Evolutionary conservation across 768 basidiomycete species (phyloP), one percentile per base, ranked within the genome.

Genomic region (Multifurca ochricompacta): DNA sequence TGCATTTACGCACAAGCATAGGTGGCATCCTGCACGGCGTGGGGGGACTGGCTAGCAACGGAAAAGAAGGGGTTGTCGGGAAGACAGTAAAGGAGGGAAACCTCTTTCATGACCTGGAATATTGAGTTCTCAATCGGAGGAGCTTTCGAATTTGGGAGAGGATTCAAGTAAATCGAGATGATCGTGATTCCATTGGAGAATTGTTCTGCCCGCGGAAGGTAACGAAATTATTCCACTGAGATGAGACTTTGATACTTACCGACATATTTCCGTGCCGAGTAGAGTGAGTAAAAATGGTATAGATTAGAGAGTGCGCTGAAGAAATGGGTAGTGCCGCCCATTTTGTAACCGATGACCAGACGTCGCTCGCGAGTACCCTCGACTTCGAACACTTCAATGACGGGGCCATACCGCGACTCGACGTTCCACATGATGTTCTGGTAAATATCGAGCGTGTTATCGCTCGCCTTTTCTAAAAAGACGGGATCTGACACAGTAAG

Each of bases 81-180:
- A 32, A 94, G 78, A 32, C 32, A 32, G 32, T 13, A 32, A 32
- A 4, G 81, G 44, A 99, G 71, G 0, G 92, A 95, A 1, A 92
- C 87, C 68, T 99, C 96, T 69, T 96, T 94, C 82, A 91, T 85
- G 62, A 99, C 88, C 70, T 99, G 96, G 73, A 89, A 85, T 69
- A 99, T 95, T 16, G 91, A 94, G 70, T 91, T 80, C 74, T 98
- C 95, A 69, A 97, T 96, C 3, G 95, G 95, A 60, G 91, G 85
- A 2, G 82, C 85, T 56, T 77, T 77, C 27, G 80, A 74, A 61
- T 80, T 74, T 30, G 93, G 91, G 21, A 91, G 76, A 2, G 92
- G 93, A 66, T 91, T 91, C 61, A 97, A 83, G 76, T 97, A 97
- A 45, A 97, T 74, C 21, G 86, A 92, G 70, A 96, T 87, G 65